Conservation (phyloP, 2,329 filamentous ascomycete genomes). For the Neofusicoccum kwambonambiense region DNA sequence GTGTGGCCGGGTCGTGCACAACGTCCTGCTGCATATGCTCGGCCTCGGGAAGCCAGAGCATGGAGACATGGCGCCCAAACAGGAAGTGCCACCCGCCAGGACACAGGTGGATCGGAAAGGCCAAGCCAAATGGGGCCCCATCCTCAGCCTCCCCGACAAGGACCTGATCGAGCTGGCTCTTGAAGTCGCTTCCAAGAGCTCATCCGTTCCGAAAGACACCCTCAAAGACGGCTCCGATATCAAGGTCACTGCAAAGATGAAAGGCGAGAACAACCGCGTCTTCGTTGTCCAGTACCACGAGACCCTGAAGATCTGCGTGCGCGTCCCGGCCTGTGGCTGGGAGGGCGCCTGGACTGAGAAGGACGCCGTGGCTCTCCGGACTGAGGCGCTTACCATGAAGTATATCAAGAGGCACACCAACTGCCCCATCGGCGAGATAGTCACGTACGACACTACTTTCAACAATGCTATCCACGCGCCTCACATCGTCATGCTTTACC, state of each 20-base stretch:
- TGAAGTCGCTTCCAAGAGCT: neutral
- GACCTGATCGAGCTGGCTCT: slow-evolving; percentile 4
- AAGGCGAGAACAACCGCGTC: slow-evolving; percentile 5
- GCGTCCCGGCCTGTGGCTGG: slow-evolving; percentile 2
- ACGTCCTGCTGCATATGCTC: no score
- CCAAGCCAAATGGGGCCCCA: neutral
- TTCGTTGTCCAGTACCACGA: slow-evolving; percentile 1
- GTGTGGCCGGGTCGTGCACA: no score
- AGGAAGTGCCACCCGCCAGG: no score
- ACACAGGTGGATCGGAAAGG: no score
- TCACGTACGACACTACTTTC: slow-evolving; percentile 8
- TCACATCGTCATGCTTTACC: neutral
- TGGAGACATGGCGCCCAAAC: no score
- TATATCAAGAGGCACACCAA: slow-evolving; percentile 12
- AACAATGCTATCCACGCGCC: slow-evolving; percentile 12
- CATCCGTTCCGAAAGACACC: neutral
- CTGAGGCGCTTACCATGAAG: slow-evolving; percentile 1
- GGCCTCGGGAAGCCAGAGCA: no score
- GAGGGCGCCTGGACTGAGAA: neutral
- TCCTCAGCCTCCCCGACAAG: neutral
- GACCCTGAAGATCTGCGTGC: slow-evolving; percentile 1
- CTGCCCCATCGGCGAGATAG: neutral
- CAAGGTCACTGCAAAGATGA: neutral
- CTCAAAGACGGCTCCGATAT: neutral
- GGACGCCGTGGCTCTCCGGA: neutral